Percentiles rank a stretch among this genome's conserved stretches.
These are phyloP conservation scores for Eucalyptus caleyi DNA, from an alignment of 345 rosid genomes.

Conservation along the genomic window DNA sequence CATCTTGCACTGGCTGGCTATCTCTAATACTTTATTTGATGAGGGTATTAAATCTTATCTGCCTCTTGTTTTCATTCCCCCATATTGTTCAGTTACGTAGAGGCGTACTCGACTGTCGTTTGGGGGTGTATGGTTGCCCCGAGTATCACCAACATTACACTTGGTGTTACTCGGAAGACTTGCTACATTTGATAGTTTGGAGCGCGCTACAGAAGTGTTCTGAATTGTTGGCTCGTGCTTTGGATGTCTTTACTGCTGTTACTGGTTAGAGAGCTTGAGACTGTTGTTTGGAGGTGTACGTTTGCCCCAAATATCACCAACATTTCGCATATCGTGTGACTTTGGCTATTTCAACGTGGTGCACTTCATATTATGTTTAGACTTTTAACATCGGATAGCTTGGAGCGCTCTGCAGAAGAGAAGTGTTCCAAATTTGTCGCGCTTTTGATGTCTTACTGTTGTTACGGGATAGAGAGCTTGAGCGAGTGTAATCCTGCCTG, in stretches of 20 bases:
- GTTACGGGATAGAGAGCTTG: background rate
- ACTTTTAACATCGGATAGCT: background rate
- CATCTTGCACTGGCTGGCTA: background rate
- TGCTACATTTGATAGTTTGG: background rate
- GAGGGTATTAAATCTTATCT: background rate
- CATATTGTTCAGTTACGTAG: background rate
- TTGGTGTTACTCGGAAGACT: background rate
- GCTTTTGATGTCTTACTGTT: background rate
- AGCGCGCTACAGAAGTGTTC: background rate
- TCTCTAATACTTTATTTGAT: background rate
- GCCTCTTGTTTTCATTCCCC: background rate
- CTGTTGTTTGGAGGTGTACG: background rate
- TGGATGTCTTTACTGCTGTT: background rate
- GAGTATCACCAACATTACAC: background rate
- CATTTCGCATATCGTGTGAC: background rate
- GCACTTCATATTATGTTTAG: background rate
- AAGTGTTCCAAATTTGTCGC: background rate
- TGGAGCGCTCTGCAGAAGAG: background rate
- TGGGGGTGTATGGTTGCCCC: background rate
- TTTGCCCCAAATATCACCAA: background rate
- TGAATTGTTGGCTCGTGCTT: background rate
- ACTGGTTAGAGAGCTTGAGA: background rate
- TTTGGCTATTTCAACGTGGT: background rate
- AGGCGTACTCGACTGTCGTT: background rate
- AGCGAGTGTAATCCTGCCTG: background rate